A percentile compares a stretch with the other conserved stretches of the same genome.
Evolutionary conservation across 2,329 filamentous ascomycete species (phyloP).

Genomic region (Pseudopithomyces maydicus): DNA sequence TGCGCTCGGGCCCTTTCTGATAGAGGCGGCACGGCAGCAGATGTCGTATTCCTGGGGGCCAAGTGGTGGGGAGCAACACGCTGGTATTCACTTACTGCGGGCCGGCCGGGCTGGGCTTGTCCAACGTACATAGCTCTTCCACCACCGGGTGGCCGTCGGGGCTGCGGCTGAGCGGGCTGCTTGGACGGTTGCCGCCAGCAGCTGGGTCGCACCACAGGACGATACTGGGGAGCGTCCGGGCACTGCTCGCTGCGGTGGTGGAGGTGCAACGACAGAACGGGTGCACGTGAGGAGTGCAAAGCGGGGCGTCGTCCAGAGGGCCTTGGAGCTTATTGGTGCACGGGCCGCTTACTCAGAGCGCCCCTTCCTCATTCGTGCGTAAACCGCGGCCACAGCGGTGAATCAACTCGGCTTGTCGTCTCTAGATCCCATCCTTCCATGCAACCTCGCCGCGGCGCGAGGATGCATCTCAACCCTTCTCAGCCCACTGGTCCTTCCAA

Average conservation of each 20-base stretch:
- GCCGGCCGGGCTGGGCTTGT: not conserved
- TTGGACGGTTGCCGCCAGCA: too few species aligned
- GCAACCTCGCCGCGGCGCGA: constrained; percentile 19
- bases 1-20: constrained; percentile 18
- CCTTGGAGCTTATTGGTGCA: constrained; percentile 12
- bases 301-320: constrained; percentile 13
- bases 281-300: constrained; percentile 12
- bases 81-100: not conserved
- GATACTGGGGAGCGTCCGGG: constrained; percentile 10
- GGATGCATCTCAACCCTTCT: constrained; percentile 12
- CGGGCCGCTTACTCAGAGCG: constrained; percentile 23
- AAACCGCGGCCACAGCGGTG: constrained; percentile 15
- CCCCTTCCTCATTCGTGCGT: constrained; percentile 1
- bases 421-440: constrained; percentile 24
- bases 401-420: constrained; percentile 14
- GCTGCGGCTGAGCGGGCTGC: too few species aligned
- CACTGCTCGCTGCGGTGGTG: constrained; percentile 5
- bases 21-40: constrained; percentile 17
- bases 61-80: constrained; percentile 14
- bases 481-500: constrained; percentile 24
- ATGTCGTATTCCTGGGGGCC: constrained; percentile 23
- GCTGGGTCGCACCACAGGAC: constrained; percentile 1
- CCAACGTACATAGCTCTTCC: too few species aligned
- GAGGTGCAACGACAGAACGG: not conserved
- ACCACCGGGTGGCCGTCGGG: too few species aligned